Evolutionary conservation across 2,329 filamentous ascomycete genomes (phyloP).

Genomic region (Claviceps arundinis): DNA sequence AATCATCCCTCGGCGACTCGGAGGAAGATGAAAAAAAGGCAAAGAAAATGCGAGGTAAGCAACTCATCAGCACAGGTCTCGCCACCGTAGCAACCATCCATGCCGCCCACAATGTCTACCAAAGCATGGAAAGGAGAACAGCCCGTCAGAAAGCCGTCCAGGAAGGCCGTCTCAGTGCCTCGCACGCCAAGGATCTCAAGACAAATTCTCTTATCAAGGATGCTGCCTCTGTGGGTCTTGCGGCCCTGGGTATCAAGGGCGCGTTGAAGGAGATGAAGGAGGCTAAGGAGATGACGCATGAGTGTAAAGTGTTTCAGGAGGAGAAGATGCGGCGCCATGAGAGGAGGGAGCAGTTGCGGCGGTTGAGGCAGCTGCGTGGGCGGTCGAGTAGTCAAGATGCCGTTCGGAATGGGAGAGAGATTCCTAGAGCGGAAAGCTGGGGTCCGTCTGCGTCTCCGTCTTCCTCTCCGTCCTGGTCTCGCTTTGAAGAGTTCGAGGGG

Average conservation of each 20-base stretch:
- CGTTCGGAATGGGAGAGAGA: constrained; percentile 2
- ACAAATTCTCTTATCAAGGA: constrained; percentile 43
- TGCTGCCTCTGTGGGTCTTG: constrained; percentile 44
- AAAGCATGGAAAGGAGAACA: constrained; percentile 44
- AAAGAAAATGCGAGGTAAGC: constrained; percentile 50
- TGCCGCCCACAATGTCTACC: constrained; percentile 44
- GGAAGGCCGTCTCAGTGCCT: constrained; percentile 36
- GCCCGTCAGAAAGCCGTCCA: constrained; percentile 38
- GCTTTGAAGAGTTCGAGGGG: too few relatives aligned
- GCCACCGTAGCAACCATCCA: constrained; percentile 47
- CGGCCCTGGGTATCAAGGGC: constrained; percentile 43
- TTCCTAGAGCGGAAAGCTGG: too few relatives aligned
- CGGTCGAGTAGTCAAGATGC: constrained; percentile 16
- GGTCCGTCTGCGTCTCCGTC: too few relatives aligned
- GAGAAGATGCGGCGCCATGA: constrained; percentile 38
- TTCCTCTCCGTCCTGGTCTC: too few relatives aligned
- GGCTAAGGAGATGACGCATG: constrained; percentile 34
- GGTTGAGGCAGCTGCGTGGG: constrained; percentile 2
- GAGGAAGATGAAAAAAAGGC: constrained; percentile 40
- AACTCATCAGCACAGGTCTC: constrained; percentile 41
- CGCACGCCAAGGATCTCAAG: constrained; percentile 43
- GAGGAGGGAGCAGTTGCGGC: constrained; percentile 27
- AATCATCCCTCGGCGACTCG: constrained; percentile 44
- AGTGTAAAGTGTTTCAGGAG: constrained; percentile 34
- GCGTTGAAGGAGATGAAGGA: constrained; percentile 44